A percentile compares a stretch with the other conserved stretches of the same genome.
Evolutionary conservation across 768 basidiomycete species (phyloP).

Genomic region (Russula sp.): DNA sequence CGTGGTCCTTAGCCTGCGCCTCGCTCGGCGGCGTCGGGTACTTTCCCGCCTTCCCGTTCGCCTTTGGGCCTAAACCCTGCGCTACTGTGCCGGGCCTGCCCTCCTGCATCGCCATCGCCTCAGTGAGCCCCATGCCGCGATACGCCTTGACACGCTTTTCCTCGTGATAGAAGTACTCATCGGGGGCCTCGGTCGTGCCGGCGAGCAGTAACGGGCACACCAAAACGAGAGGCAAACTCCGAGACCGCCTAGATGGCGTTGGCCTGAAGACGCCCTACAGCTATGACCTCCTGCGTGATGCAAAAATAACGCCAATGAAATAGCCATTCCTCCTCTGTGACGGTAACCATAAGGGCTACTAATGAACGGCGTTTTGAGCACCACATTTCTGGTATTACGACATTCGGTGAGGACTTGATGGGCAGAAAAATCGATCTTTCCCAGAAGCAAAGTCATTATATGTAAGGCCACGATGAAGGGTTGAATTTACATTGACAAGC

Average conservation of each 20-base stretch:
- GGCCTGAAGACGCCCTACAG: constrained; percentile 95
- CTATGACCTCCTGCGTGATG: constrained; percentile 99
- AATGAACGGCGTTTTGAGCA: constrained; percentile 91
- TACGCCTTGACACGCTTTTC: constrained; percentile 99
- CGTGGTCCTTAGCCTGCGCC: no score
- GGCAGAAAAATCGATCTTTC: constrained; percentile 91
- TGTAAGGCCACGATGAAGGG: constrained; percentile 82
- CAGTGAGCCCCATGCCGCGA: constrained; percentile 84
- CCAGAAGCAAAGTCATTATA: constrained; percentile 98
- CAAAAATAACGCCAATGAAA: constrained; percentile 90
- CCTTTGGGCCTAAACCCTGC: no score
- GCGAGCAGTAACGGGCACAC: constrained; percentile 92
- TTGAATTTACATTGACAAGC: constrained; percentile 87
- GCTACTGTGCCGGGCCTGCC: constrained; percentile 46
- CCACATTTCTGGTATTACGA: constrained; percentile 83
- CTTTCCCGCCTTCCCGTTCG: no score
- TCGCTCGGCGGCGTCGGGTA: no score
- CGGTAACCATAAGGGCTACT: constrained; percentile 99
- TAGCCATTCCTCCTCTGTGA: constrained; percentile 92
- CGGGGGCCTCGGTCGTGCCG: constrained; percentile 94
- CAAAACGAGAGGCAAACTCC: constrained; percentile 89
- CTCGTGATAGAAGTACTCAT: constrained; percentile 99
- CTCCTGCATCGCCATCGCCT: constrained; percentile 90
- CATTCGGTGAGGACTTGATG: constrained; percentile 75
- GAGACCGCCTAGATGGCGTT: constrained; percentile 97